phyloP scores from a whole-genome alignment of 2,329 filamentous ascomycete genomes.

The Pseudogymnoascus sp. region DNA sequence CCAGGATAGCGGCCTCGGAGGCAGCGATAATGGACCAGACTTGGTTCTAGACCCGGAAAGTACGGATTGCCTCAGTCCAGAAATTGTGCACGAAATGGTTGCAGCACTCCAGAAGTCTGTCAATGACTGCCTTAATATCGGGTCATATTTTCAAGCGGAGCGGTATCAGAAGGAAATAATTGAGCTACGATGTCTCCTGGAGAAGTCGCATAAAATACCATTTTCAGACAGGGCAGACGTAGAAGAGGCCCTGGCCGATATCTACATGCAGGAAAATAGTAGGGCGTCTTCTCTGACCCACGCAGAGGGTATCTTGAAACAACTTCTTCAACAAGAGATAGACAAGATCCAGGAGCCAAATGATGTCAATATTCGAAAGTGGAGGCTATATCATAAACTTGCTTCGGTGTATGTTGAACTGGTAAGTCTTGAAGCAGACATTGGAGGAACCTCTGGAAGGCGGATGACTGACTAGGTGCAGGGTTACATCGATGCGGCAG shows the following conservation, averaged over 20 bases:
- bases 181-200: not conserved
- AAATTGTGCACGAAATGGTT: not conserved
- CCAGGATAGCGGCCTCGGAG: not conserved
- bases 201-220: not conserved
- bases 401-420: not conserved
- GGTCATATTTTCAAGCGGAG: not conserved
- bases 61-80: not conserved
- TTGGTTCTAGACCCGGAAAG: not conserved
- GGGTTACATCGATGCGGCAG: not conserved
- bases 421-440: not conserved
- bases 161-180: not conserved
- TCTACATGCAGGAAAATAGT: not conserved
- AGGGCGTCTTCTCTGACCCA: not conserved
- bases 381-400: not conserved
- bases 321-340: not conserved
- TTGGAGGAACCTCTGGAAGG: not conserved
- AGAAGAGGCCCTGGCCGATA: not conserved
- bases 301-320: not conserved
- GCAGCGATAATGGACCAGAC: not conserved
- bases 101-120: not conserved
- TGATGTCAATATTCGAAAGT: not conserved
- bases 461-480: not conserved
- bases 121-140: not conserved
- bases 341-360: not conserved
- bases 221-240: not conserved